Conservation (phyloP, 148 eudicot species). For the Nepenthes gracilis region DNA sequence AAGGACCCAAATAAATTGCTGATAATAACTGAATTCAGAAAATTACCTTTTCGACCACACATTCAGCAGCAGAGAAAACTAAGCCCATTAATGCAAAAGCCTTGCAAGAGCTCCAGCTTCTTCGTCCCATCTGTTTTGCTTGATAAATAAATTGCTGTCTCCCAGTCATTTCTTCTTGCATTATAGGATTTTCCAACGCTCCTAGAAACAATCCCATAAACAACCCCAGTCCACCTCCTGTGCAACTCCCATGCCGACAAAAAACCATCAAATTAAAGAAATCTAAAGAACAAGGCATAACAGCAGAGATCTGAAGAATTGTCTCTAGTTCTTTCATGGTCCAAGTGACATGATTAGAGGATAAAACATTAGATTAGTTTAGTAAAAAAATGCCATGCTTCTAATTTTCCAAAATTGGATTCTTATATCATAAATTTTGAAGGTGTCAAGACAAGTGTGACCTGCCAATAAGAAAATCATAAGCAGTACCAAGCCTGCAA, state of each 20-base stretch:
- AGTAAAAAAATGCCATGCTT: no score
- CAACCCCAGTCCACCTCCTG: conserved; percentile 93
- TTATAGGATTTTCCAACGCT: conserved; percentile 70
- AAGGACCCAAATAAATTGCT: background rate
- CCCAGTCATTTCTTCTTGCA: conserved; percentile 65
- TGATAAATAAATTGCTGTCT: conserved; percentile 53
- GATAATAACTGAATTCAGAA: background rate
- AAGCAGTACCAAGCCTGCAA: no score
- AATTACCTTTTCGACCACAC: conserved; percentile 74
- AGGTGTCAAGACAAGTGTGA: no score
- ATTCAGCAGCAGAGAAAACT: conserved; percentile 75
- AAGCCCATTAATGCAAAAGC: conserved; percentile 86
- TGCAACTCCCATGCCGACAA: conserved; percentile 2
- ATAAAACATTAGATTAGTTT: no score
- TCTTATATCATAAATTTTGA: no score
- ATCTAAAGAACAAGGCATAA: background rate
- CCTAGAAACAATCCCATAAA: conserved; percentile 80
- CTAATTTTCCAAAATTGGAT: no score
- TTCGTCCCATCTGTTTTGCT: conserved; percentile 86
- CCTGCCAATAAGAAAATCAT: no score
- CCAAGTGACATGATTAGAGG: no score
- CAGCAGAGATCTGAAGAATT: no score
- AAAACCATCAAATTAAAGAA: background rate
- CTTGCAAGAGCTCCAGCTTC: conserved; percentile 91
- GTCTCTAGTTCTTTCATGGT: no score